These are phyloP conservation scores for Agapanthus africanus DNA, from an alignment of 106 monocot genomes.

Conservation along the genomic window DNA sequence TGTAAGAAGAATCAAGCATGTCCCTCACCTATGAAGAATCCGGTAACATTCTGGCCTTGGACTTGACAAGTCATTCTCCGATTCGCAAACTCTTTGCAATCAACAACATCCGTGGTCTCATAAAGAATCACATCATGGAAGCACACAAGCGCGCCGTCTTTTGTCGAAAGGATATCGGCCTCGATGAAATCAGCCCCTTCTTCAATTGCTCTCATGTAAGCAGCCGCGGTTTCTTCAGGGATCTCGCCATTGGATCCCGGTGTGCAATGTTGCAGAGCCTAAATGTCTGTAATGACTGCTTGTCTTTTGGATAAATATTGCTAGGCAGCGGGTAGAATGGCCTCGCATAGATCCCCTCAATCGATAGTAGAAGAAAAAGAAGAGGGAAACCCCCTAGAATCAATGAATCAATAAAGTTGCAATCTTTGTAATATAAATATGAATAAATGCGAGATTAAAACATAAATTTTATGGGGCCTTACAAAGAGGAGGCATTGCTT, in stretches of 20 bases:
- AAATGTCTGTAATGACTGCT: slow-evolving; percentile 43
- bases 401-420: neutral
- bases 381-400: slow-evolving; percentile 25
- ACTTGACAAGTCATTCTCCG: slow-evolving; percentile 64
- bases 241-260: slow-evolving; percentile 87
- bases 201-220: slow-evolving; percentile 86
- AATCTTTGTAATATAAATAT: neutral
- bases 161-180: slow-evolving; percentile 78
- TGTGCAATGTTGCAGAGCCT: slow-evolving; percentile 81
- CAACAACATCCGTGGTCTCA: slow-evolving; percentile 59
- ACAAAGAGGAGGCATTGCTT: neutral
- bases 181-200: slow-evolving; percentile 95
- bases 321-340: slow-evolving; percentile 60
- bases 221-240: slow-evolving; percentile 77
- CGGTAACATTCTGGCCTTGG: slow-evolving; percentile 52
- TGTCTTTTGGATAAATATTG: slow-evolving; percentile 26
- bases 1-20: too few relatives aligned
- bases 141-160: slow-evolving; percentile 79
- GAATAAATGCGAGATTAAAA: neutral
- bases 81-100: slow-evolving; percentile 56
- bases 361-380: slow-evolving; percentile 28
- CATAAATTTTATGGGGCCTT: neutral
- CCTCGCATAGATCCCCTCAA: slow-evolving; percentile 30
- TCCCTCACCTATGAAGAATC: slow-evolving; percentile 77
- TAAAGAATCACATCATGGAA: slow-evolving; percentile 88